These are phyloP conservation scores for Blumeria hordei DNA, from an alignment of 2,329 filamentous ascomycete genomes.

Conservation along the genomic window DNA sequence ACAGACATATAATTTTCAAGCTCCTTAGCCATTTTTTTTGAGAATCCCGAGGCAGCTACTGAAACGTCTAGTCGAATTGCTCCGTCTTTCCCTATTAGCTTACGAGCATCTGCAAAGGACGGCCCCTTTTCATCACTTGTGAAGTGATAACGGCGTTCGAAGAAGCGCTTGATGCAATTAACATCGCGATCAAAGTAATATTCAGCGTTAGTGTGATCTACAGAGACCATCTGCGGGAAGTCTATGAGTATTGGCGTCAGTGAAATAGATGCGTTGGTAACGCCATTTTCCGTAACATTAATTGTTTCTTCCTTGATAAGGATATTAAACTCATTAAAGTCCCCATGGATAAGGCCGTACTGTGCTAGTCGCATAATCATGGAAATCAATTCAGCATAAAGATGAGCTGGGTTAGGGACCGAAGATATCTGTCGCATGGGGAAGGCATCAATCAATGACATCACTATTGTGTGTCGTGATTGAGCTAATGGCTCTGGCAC, in stretches of 20 bases:
- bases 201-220: slow-evolving; percentile 79
- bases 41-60: slow-evolving; percentile 84
- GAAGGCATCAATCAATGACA: slow-evolving; percentile 81
- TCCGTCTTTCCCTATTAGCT: slow-evolving; percentile 40
- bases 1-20: slow-evolving; percentile 73
- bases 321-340: slow-evolving; percentile 99
- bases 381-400: slow-evolving; percentile 79
- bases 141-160: slow-evolving; percentile 73
- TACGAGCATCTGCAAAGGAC: slow-evolving; percentile 63
- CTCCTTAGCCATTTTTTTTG: slow-evolving; percentile 89
- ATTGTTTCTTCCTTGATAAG: slow-evolving; percentile 30
- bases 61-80: slow-evolving; percentile 56
- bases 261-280: slow-evolving; percentile 3
- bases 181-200: slow-evolving; percentile 97
- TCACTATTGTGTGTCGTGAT: slow-evolving; percentile 86
- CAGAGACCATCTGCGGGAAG: slow-evolving; percentile 94
- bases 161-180: slow-evolving; percentile 85
- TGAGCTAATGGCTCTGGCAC: slow-evolving; percentile 76
- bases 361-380: slow-evolving; percentile 66
- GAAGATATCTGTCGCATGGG: slow-evolving; percentile 70
- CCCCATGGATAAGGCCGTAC: slow-evolving; percentile 82
- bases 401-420: slow-evolving; percentile 57
- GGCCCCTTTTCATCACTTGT: slow-evolving; percentile 60
- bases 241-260: slow-evolving; percentile 77
- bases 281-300: slow-evolving; percentile 14